Percentiles rank a stretch among this genome's conserved stretches.
phyloP scores from a whole-genome alignment of 2,329 filamentous ascomycete species.

The Penicillium sp. region DNA sequence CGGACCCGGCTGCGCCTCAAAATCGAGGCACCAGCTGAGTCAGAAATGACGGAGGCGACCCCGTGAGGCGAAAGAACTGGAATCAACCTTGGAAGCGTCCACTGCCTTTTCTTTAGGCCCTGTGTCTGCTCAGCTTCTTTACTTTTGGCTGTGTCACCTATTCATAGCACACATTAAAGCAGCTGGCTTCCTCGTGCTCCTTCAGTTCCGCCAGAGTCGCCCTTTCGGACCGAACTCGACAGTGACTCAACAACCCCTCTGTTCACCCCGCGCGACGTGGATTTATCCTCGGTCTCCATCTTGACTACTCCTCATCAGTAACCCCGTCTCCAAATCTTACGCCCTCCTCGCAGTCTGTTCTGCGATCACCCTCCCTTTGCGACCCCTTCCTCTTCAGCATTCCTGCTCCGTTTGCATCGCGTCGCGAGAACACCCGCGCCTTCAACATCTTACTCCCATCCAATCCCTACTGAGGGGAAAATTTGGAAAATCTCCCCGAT shows the following conservation, averaged over 20 bases:
- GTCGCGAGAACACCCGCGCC: slow-evolving; percentile 10
- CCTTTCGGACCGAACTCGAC: slow-evolving; percentile 1
- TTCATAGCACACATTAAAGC: background rate
- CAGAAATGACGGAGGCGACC: background rate
- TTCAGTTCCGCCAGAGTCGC: background rate
- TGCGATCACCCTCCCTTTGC: background rate
- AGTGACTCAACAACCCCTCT: slow-evolving; percentile 25
- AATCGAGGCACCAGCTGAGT: background rate
- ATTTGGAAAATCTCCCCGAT: too few relatives aligned
- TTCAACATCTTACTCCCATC: background rate
- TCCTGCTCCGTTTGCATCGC: slow-evolving; percentile 20
- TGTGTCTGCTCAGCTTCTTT: background rate
- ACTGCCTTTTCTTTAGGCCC: background rate
- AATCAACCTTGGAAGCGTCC: background rate
- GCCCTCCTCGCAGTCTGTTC: background rate
- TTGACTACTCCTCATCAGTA: slow-evolving; percentile 11
- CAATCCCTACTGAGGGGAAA: too few relatives aligned
- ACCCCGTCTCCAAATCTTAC: background rate
- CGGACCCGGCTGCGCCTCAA: background rate
- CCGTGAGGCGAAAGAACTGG: background rate
- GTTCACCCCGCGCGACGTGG: slow-evolving; percentile 24
- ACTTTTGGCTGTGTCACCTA: background rate
- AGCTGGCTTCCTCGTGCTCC: background rate
- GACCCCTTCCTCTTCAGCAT: slow-evolving; percentile 8
- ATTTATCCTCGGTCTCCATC: slow-evolving; percentile 5